Percentiles rank a stretch among this genome's conserved stretches.
These are phyloP conservation scores for Rhizophagus prolifer DNA, from an alignment of 192 early-diverging fungal species.

Conservation along the genomic window DNA sequence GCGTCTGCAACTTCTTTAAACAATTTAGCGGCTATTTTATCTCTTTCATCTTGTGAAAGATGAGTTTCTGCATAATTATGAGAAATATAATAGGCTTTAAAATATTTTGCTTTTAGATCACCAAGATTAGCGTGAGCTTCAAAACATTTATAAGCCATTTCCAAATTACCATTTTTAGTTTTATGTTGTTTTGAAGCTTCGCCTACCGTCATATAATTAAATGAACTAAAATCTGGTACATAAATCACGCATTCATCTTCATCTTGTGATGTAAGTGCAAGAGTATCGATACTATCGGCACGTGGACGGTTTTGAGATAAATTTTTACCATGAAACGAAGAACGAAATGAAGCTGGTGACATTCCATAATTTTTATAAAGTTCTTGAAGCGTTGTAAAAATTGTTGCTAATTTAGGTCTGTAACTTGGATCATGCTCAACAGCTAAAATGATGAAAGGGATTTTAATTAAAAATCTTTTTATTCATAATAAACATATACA, in stretches of 20 bases:
- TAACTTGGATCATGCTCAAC: too few species aligned
- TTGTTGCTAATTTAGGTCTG: too few species aligned
- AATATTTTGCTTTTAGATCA: neutral
- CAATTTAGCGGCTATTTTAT: neutral
- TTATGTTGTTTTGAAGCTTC: neutral
- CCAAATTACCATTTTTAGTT: neutral
- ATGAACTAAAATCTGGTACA: neutral
- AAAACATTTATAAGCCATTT: neutral
- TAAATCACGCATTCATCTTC: neutral
- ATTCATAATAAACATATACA: too few species aligned
- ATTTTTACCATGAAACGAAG: too few species aligned
- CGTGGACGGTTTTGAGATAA: too few species aligned
- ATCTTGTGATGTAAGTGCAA: neutral
- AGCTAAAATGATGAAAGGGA: too few species aligned
- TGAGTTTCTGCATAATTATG: neutral
- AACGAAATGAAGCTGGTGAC: neutral
- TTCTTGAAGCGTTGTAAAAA: too few species aligned
- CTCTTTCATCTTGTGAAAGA: neutral
- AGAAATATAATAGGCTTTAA: neutral
- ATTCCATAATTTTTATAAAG: too few species aligned
- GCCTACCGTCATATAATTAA: neutral
- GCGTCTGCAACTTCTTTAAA: slow-evolving; percentile 1
- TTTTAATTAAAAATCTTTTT: too few species aligned
- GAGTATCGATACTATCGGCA: neutral
- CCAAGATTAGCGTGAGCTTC: neutral